Evolutionary conservation across 805 yeast genomes (phyloP), one percentile per base, ranked within the genome.

Genomic region (Pachysolen tannophilus): DNA sequence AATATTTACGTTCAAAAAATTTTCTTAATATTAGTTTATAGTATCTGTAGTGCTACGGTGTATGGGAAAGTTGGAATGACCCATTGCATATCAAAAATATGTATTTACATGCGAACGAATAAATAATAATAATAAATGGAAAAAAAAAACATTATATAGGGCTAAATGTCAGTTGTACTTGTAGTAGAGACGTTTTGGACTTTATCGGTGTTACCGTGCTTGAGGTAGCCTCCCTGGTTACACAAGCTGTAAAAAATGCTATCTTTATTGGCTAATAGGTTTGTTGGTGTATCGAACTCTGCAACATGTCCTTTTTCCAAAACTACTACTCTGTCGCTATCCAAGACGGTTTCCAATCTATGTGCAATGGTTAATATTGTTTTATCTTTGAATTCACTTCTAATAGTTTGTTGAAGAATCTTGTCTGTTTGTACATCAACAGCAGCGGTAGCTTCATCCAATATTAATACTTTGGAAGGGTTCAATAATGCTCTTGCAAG

Each of bases 381-480:
- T 55, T 87, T 69, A 35, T 81, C 80, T 43, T 74, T 72, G 51
- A 83, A 83, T 28, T 82, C 86, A 1, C 67, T 59, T 57, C 92
- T 69, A 34, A 83, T 83, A 2, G 94, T 83, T 42, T 79, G 75
- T 60, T 83, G 94, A 34, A 83, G 67, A 37, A 82, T 70, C 42
- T 75, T 62, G 56, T 83, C 94, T 3, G 94, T 83, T 51, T 82
- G 85, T 25, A 82, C 88, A 58, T 83, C 94, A 34, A 83, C 92
- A 5, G 90, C 87, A 4, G 94, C 92, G 3, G 94, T 83, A 9
- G 94, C 94, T 58, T 83, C 94, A 56, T 83, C 94, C 48, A 83
- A 59, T 7, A 83, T 77, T 43, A 83, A 63, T 28, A 83, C 70
- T 40, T 76, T 73, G 6, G 76, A 63, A 26, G 75, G 69, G 42